phyloP scores from a whole-genome alignment of 2,329 filamentous ascomycete genomes.

The Neopestalotiopsis sp. region DNA sequence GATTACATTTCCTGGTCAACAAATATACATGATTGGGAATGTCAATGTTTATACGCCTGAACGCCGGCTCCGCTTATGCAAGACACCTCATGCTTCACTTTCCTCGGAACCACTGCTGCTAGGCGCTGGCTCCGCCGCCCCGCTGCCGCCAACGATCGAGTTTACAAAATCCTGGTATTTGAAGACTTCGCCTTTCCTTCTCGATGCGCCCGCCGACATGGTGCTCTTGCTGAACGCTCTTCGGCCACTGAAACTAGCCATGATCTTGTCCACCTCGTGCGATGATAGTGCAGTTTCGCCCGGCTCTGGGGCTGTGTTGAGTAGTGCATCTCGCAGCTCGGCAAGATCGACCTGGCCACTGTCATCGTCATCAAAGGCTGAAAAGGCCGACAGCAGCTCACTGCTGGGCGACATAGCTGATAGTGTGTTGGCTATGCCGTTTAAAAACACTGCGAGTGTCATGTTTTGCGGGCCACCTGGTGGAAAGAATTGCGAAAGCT shows the following conservation, averaged over 20 bases:
- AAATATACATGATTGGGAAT: neutral
- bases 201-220: conserved; percentile 53
- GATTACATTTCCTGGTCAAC: neutral
- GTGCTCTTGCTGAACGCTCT: conserved; percentile 36
- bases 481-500: conserved; percentile 84
- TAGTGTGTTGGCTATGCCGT: conserved; percentile 77
- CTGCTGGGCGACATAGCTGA: conserved; percentile 75
- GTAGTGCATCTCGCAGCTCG: conserved; percentile 81
- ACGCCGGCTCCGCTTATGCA: conserved; percentile 27
- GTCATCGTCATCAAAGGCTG: conserved; percentile 95
- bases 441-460: conserved; percentile 85
- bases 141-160: conserved; percentile 64
- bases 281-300: conserved; percentile 70
- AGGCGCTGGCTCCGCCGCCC: conserved; percentile 27
- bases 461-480: conserved; percentile 74
- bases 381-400: conserved; percentile 88
- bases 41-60: conserved; percentile 14
- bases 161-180: conserved; percentile 91
- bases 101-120: conserved; percentile 39
- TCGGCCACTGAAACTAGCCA: conserved; percentile 81
- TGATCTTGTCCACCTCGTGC: conserved; percentile 83
- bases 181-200: conserved; percentile 85
- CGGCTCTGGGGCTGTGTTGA: conserved; percentile 80
- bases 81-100: conserved; percentile 28
- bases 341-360: conserved; percentile 87